Conservation (phyloP, 305 asterid species). For the Fraxinus baroniana region DNA sequence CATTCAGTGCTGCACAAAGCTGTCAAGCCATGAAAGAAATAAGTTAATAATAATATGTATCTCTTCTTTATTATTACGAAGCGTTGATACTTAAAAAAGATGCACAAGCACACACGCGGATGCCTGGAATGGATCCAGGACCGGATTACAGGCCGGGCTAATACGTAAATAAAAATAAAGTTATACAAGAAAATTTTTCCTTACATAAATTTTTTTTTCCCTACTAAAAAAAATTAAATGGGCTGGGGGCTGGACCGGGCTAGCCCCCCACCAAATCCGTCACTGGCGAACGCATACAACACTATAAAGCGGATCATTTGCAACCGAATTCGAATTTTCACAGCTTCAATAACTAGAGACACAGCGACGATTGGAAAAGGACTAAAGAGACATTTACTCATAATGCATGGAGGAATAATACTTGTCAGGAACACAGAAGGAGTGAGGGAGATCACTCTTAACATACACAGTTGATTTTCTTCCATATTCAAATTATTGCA, state of each 20-base stretch:
- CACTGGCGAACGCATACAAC: neutral
- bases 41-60: neutral
- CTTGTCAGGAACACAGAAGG: neutral
- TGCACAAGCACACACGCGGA: neutral
- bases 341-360: neutral
- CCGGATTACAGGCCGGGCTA: too few species aligned
- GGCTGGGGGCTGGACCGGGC: too few species aligned
- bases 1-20: constrained; percentile 90
- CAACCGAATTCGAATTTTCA: neutral
- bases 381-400: neutral
- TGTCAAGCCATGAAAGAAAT: constrained; percentile 34
- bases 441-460: neutral
- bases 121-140: too few species aligned
- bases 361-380: neutral
- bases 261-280: too few species aligned
- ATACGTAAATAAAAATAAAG: too few species aligned
- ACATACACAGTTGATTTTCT: neutral
- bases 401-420: neutral
- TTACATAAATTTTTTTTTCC: too few species aligned
- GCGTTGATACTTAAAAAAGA: neutral
- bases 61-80: neutral
- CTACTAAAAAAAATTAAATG: too few species aligned
- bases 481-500: neutral
- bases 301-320: neutral
- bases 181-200: too few species aligned